phyloP scores from a whole-genome alignment of 768 basidiomycete species.

The Chalciporus piperatus region DNA sequence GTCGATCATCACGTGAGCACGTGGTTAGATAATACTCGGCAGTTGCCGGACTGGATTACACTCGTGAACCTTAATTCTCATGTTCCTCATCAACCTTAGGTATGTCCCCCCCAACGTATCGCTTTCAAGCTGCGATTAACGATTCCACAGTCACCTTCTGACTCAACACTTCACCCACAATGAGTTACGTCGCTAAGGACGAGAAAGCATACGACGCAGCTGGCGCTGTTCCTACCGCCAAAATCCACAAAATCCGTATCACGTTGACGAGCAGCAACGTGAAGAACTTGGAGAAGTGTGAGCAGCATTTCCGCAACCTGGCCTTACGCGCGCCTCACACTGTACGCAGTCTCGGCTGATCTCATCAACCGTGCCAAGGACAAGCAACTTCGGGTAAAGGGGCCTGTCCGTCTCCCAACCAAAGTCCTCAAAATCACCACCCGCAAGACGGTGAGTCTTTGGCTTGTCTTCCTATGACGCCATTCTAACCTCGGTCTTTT shows the following conservation, averaged over 20 bases:
- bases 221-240: constrained; percentile 82
- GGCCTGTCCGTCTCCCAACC: constrained; percentile 97
- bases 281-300: constrained; percentile 98
- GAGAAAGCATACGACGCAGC: constrained; percentile 98
- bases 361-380: constrained; percentile 99
- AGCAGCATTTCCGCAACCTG: constrained; percentile 16
- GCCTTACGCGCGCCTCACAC: background rate
- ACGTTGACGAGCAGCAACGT: constrained; percentile 98
- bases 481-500: background rate
- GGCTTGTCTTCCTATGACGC: background rate
- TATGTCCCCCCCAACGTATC: constrained; percentile 5
- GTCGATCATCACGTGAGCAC: constrained; percentile 1
- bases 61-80: constrained; percentile 34
- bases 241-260: constrained; percentile 99
- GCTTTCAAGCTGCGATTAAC: background rate
- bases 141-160: constrained; percentile 69
- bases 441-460: constrained; percentile 84
- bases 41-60: constrained; percentile 6
- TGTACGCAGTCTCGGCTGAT: constrained; percentile 78
- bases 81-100: constrained; percentile 31
- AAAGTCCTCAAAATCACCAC: constrained; percentile 99
- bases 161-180: constrained; percentile 54
- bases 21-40: constrained; percentile 13
- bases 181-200: constrained; percentile 99
- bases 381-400: constrained; percentile 99